phyloP scores from a whole-genome alignment of 2,329 filamentous ascomycete genomes.

The Allantophomopsis lycopodina region DNA sequence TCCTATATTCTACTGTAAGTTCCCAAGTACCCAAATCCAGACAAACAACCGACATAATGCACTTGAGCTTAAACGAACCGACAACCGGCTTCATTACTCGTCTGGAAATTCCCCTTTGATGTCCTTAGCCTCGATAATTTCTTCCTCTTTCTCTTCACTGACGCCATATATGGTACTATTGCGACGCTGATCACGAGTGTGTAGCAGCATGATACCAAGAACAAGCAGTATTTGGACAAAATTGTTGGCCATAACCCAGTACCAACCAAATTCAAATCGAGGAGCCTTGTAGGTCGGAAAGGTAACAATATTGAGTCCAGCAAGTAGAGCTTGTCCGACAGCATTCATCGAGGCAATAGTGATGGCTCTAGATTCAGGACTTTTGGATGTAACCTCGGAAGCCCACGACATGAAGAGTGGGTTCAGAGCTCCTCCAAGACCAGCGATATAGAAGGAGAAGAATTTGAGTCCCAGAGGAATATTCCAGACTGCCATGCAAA shows the following conservation, averaged over 20 bases:
- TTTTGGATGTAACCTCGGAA: slow-evolving; percentile 17
- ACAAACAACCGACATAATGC: no score
- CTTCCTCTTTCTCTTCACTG: no score
- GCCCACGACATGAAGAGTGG: slow-evolving; percentile 20
- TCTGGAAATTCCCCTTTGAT: no score
- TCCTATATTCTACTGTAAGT: no score
- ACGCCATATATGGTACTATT: no score
- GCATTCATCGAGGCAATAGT: slow-evolving; percentile 22
- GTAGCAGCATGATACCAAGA: slow-evolving; percentile 3
- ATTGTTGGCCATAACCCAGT: slow-evolving; percentile 4
- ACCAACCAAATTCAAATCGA: slow-evolving; percentile 4
- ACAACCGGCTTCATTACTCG: no score
- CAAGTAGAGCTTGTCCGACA: slow-evolving; percentile 17
- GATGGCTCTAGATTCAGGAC: slow-evolving; percentile 18
- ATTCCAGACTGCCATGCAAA: slow-evolving; percentile 17
- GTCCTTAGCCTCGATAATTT: no score
- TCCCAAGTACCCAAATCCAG: no score
- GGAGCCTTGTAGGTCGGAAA: slow-evolving; percentile 2
- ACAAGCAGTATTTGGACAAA: slow-evolving; percentile 1
- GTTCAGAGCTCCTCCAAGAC: slow-evolving; percentile 18
- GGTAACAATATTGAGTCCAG: slow-evolving; percentile 9
- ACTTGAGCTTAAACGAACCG: no score
- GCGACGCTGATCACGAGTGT: slow-evolving; percentile 2
- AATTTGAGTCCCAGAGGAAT: slow-evolving; percentile 18
- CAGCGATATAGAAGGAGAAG: slow-evolving; percentile 18